These are phyloP conservation scores for Sugiyamaella japonica DNA, from an alignment of 1,139 yeast species.

Conservation along the genomic window DNA sequence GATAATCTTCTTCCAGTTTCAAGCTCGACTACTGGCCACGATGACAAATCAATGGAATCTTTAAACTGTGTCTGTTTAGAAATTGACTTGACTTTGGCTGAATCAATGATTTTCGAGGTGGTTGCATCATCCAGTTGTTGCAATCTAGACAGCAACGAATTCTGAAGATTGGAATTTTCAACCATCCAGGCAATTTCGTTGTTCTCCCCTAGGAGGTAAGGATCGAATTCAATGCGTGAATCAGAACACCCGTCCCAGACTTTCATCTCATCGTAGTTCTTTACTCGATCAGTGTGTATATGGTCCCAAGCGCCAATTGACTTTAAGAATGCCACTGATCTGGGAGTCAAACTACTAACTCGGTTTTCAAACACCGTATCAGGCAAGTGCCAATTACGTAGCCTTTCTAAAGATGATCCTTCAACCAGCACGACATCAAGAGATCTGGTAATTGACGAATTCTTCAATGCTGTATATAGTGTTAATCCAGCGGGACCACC, in stretches of 20 bases:
- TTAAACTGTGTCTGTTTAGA: constrained; percentile 22
- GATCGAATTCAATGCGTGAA: constrained; percentile 71
- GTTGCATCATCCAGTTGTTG: constrained; percentile 46
- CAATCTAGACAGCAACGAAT: constrained; percentile 60
- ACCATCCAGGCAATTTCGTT: constrained; percentile 73
- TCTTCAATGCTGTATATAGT: constrained; percentile 71
- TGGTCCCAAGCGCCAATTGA: constrained; percentile 75
- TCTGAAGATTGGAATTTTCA: constrained; percentile 82
- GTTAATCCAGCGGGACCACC: constrained; percentile 98
- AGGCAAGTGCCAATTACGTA: constrained; percentile 60
- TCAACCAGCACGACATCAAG: constrained; percentile 72
- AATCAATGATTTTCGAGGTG: constrained; percentile 50
- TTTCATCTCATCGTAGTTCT: constrained; percentile 74
- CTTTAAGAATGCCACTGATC: constrained; percentile 64
- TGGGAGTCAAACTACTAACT: constrained; percentile 83
- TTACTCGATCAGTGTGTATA: constrained; percentile 66
- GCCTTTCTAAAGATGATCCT: constrained; percentile 58
- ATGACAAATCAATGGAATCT: constrained; percentile 46
- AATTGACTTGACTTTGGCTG: constrained; percentile 57
- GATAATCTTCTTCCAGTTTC: constrained; percentile 63
- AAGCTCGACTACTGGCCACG: constrained; percentile 79
- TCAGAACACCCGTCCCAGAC: constrained; percentile 84
- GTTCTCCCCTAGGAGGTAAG: constrained; percentile 41
- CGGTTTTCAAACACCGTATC: constrained; percentile 64
- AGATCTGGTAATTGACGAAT: constrained; percentile 59